These are phyloP conservation scores for Tolypocladium cylindrosporum DNA, from an alignment of 2,329 filamentous ascomycete genomes.

Conservation along the genomic window DNA sequence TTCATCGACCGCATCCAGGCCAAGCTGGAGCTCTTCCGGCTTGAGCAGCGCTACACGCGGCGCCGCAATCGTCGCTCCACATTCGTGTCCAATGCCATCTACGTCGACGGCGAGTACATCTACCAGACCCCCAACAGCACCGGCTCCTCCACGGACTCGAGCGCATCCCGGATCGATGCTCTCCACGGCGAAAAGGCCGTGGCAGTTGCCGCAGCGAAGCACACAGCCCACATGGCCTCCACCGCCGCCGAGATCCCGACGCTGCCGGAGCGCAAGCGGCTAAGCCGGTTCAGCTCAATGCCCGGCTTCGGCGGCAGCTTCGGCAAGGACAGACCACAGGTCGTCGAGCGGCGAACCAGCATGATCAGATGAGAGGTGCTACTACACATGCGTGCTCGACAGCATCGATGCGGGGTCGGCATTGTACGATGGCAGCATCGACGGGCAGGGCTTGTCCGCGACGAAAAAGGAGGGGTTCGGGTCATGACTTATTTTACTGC, in stretches of 20 bases:
- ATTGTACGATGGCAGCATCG: background rate
- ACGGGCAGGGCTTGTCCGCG: background rate
- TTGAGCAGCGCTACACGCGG: slow-evolving; percentile 91
- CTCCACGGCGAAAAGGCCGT: slow-evolving; percentile 23
- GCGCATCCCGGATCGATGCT: slow-evolving; percentile 23
- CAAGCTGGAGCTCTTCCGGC: slow-evolving; percentile 81
- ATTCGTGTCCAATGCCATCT: slow-evolving; percentile 80
- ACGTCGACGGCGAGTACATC: slow-evolving; percentile 93
- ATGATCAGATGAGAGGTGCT: slow-evolving; percentile 21
- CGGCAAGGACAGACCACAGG: slow-evolving; percentile 21
- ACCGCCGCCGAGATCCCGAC: slow-evolving; percentile 14
- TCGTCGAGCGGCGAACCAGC: slow-evolving; percentile 32
- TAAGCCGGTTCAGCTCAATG: slow-evolving; percentile 47
- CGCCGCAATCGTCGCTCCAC: slow-evolving; percentile 78
- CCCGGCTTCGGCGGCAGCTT: slow-evolving; percentile 38
- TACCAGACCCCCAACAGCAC: slow-evolving; percentile 57
- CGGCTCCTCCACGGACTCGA: slow-evolving; percentile 41
- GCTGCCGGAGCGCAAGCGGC: slow-evolving; percentile 32
- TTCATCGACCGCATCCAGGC: slow-evolving; percentile 52
- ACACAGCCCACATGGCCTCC: slow-evolving; percentile 9
- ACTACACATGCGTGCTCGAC: background rate
- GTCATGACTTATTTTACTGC: background rate
- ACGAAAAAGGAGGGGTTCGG: background rate
- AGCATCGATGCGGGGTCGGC: background rate
- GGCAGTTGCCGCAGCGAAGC: slow-evolving; percentile 13